Conservation (phyloP, 331 rosid genomes). For the Rhamnella rubrinervis region DNA sequence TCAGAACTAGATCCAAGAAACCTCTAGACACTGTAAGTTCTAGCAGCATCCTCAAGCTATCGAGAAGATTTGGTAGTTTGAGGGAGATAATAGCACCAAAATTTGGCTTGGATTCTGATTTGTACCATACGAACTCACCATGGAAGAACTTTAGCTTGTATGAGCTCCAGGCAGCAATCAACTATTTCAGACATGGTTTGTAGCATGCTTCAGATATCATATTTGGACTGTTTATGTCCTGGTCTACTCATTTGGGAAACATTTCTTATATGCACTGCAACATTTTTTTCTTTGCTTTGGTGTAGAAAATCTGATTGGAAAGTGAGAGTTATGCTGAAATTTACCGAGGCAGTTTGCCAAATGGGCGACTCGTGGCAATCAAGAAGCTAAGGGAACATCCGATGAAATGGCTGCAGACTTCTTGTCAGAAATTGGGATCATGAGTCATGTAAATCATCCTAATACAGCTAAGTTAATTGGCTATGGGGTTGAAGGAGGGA, state of each 20-base stretch:
- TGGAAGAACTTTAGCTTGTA: constrained; percentile 76
- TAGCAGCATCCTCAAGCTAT: constrained; percentile 43
- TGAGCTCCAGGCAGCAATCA: constrained; percentile 72
- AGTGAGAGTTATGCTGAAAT: constrained; percentile 97
- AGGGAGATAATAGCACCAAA: constrained; percentile 48
- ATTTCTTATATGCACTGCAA: background rate
- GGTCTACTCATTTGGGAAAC: background rate
- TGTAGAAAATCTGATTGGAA: constrained; percentile 86
- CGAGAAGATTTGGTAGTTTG: constrained; percentile 66
- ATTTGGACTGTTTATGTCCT: background rate
- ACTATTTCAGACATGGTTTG: constrained; percentile 68
- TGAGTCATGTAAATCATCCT: constrained; percentile 86
- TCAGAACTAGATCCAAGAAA: constrained; percentile 58
- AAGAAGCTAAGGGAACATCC: constrained; percentile 66
- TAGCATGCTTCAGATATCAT: background rate
- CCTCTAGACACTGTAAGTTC: constrained; percentile 50
- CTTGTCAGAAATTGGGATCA: constrained; percentile 83
- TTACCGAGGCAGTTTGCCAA: constrained; percentile 74
- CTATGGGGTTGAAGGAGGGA: constrained; percentile 93
- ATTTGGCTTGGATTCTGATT: constrained; percentile 39
- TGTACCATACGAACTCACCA: constrained; percentile 47
- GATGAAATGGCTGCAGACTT: constrained; percentile 80
- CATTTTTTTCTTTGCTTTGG: constrained; percentile 14
- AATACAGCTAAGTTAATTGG: constrained; percentile 87
- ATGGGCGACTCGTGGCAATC: constrained; percentile 72